Evolutionary conservation across 441 rosid species (phyloP), one percentile per base, ranked within the genome.

Genomic region (Adansonia gregorii): DNA sequence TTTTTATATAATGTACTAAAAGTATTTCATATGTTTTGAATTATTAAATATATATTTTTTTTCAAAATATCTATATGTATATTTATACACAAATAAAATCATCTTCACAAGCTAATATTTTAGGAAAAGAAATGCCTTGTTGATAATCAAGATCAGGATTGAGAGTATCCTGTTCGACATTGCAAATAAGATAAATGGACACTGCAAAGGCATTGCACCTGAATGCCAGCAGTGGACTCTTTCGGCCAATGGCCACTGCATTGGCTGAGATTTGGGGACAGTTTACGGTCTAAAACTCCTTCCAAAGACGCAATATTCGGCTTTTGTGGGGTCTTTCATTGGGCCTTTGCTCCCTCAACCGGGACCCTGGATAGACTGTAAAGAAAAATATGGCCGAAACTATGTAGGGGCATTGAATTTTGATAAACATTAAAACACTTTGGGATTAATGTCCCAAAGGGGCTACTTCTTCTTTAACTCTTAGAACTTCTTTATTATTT

Each of bases 271-370:
- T 12, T 52, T 35, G 81, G 68, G 61, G 74, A 68, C 77, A 73
- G 14, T 9, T 27, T 12, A 31, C 55, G 71, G 71, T 70, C 56
- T 15, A 49, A 10, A 63, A 4, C 12, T 35, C 78, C 75, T 65
- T 6, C 9, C 61, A 10, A 19, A 79, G 74, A 73, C 65, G 69
- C 83, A 65, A 59, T 48, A 22, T 56, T 76, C 7, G 79, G 76
- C 60, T 76, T 14, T 15, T 51, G 67, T 85, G 72, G 35, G 79
- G 35, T 76, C 58, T 27, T 39, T 12, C 8, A 1, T 27, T 78
- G 63, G 82, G 82, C 73, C 70, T 49, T 72, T 83, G 78, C 15
- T 35, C 48, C 83, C 77, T 41, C 7, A 72, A 15, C 45, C 45
- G 65, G 35, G 41, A 66, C 58, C 75, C 10, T 58, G 46, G 51